A percentile compares a stretch with the other conserved stretches of the same genome.
Evolutionary conservation across 495 filamentous ascomycete species (phyloP).

Genomic region (Hyaloscypha bicolor): DNA sequence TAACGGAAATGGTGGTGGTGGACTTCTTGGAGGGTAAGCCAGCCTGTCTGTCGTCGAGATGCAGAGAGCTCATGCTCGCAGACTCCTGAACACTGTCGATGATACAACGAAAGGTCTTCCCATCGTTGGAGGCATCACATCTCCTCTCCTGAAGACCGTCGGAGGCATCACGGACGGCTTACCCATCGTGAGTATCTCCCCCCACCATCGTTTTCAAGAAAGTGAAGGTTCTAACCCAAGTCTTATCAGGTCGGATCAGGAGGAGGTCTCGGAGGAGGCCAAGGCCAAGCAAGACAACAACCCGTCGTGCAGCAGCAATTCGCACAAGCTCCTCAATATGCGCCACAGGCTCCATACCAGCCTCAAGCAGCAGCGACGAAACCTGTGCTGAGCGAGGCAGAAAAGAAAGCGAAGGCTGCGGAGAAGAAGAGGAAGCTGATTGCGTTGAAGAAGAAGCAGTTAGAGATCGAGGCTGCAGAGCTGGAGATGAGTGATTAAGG

Average conservation of each 20-base stretch:
- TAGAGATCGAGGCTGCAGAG: constrained; percentile 25
- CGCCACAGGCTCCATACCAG: constrained; percentile 5
- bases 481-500: constrained; percentile 23
- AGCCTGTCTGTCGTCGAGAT: neutral
- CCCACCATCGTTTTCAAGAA: neutral
- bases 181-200: constrained; percentile 21
- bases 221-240: neutral
- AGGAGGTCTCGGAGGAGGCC: neutral
- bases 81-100: constrained; percentile 26
- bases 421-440: constrained; percentile 24
- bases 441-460: constrained; percentile 27
- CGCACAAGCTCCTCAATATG: constrained; percentile 11
- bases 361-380: neutral
- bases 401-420: constrained; percentile 26
- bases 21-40: constrained; percentile 23
- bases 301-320: neutral
- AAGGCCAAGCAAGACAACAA: constrained; percentile 10
- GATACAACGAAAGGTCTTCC: constrained; percentile 29
- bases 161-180: constrained; percentile 22
- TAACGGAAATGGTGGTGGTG: constrained; percentile 9
- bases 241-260: constrained; percentile 19
- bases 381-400: constrained; percentile 19
- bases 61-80: constrained; percentile 5
- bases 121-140: constrained; percentile 25
- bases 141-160: constrained; percentile 25